Evolutionary conservation across 2,329 filamentous ascomycete genomes (phyloP).

Genomic region (Colletotrichum abscissum): DNA sequence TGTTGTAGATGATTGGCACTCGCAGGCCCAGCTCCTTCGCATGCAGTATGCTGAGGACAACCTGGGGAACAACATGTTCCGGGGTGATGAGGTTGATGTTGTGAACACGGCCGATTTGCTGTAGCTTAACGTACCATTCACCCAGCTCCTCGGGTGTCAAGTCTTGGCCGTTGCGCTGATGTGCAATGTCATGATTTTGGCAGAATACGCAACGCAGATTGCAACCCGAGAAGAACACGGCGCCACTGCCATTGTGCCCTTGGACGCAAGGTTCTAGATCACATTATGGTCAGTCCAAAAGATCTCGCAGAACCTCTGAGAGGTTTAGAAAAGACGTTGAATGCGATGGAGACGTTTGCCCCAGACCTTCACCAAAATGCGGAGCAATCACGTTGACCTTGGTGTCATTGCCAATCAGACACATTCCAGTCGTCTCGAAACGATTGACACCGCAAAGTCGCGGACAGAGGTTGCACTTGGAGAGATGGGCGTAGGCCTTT

Average conservation of each 20-base stretch:
- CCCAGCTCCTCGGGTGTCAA: conserved; percentile 82
- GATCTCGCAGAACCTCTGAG: neutral
- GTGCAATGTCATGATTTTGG: conserved; percentile 87
- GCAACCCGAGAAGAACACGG: conserved; percentile 83
- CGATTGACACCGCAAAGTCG: conserved; percentile 82
- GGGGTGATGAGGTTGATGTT: conserved; percentile 92
- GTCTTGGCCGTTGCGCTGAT: conserved; percentile 84
- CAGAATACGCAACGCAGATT: conserved; percentile 82
- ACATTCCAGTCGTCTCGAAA: conserved; percentile 82
- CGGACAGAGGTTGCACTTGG: conserved; percentile 85
- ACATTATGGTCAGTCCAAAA: conserved; percentile 20
- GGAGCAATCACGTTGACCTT: conserved; percentile 89
- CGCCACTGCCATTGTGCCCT: conserved; percentile 82
- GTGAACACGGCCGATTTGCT: conserved; percentile 83
- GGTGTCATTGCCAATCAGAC: conserved; percentile 79
- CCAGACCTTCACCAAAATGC: conserved; percentile 80
- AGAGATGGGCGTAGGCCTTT: conserved; percentile 78
- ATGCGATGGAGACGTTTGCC: neutral
- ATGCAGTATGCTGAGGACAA: conserved; percentile 79
- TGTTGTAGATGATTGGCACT: conserved; percentile 86
- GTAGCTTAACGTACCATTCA: conserved; percentile 86
- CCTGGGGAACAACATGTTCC: conserved; percentile 88
- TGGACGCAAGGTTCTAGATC: conserved; percentile 81
- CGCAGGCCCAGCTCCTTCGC: conserved; percentile 76
- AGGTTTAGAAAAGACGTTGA: neutral